Base-by-base conservation (phyloP, 2,329 filamentous ascomycete species). In the Aspergillus floridensis region DNA sequence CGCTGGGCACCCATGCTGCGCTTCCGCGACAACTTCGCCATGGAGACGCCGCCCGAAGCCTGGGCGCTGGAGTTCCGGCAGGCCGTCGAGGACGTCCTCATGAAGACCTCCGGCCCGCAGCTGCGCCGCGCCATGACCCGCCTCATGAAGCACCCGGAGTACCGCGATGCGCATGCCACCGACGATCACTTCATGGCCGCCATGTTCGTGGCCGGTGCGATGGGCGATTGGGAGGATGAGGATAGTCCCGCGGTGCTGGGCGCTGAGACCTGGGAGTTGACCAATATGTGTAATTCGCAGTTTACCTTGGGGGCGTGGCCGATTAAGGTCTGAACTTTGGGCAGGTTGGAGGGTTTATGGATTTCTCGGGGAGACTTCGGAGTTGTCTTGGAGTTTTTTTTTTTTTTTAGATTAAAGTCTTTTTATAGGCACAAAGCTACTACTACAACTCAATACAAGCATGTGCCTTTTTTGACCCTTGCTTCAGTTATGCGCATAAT, bases 171-270 rank as follows among this genome's bases (percentile, higher is more conserved):
- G 0, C 87, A 90, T 73, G 86, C 80, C 0, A 89, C 87, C 0
- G 87, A 90, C 67, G 88, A 90, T 69, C 87, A 90, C 68, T 89
- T 87, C 63, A 88, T 89, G 84, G 76, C 86, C 0, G 80, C 84
- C 3, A 77, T 86, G 66, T 90, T 89, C 72, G 82, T 87, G 0
- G 84, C 86, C 0, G 87, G 87, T 1, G 76, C 81, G 3, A 77
- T 77, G 31, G 81, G 85, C 1, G 79, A 79, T 32, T 66, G 72
- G 55, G 79, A 81, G 24, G 82, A 85, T 69, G 71, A 76, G 57
- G 76, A 73, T 0, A 67, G 58, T 0, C 54, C 59, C 31, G 67
- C 59, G 0, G 58, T 72, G 12, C 63, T 72, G 38, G 81, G 77
- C 0, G 85, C 84, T 0, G 85, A 88, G 76, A 82, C 80, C n/a